A percentile compares a stretch with the other conserved stretches of the same genome.
These are phyloP conservation scores for Halenospora varia DNA, from an alignment of 495 filamentous ascomycete species.

Conservation along the genomic window DNA sequence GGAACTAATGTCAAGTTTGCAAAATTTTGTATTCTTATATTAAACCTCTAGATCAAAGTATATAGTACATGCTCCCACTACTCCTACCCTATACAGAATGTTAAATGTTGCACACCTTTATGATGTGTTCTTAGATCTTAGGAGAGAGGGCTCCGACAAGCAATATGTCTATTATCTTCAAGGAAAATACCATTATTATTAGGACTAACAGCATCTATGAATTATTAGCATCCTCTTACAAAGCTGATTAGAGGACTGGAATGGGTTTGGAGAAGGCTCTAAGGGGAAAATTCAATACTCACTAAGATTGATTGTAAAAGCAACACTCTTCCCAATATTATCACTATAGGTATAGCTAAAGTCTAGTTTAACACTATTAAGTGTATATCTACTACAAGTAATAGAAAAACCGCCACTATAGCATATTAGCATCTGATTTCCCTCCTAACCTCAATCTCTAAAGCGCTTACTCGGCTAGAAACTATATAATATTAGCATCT, in stretches of 20 bases:
- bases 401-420: slow-evolving; percentile 4
- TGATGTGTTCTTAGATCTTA: slow-evolving; percentile 5
- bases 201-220: slow-evolving; percentile 3
- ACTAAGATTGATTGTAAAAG: slow-evolving; percentile 6
- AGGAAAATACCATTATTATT: slow-evolving; percentile 6
- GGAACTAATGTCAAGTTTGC: slow-evolving; percentile 2
- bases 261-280: neutral
- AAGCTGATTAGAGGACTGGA: slow-evolving; percentile 2
- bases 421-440: slow-evolving; percentile 4
- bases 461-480: neutral
- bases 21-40: slow-evolving; percentile 6
- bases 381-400: slow-evolving; percentile 5
- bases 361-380: slow-evolving; percentile 1
- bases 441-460: slow-evolving; percentile 3
- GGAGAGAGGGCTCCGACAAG: slow-evolving; percentile 4
- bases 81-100: slow-evolving; percentile 2
- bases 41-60: slow-evolving; percentile 2
- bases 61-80: neutral
- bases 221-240: slow-evolving; percentile 5
- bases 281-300: slow-evolving; percentile 3
- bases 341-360: slow-evolving; percentile 4
- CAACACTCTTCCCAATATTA: slow-evolving; percentile 1
- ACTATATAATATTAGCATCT: slow-evolving; percentile 4
- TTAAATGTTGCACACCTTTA: slow-evolving; percentile 6
- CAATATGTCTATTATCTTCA: slow-evolving; percentile 3